Percentiles rank a stretch among this genome's conserved stretches.
Conservation (phyloP, 1,284 basidiomycete genomes). For the Albatrellus sp. region DNA sequence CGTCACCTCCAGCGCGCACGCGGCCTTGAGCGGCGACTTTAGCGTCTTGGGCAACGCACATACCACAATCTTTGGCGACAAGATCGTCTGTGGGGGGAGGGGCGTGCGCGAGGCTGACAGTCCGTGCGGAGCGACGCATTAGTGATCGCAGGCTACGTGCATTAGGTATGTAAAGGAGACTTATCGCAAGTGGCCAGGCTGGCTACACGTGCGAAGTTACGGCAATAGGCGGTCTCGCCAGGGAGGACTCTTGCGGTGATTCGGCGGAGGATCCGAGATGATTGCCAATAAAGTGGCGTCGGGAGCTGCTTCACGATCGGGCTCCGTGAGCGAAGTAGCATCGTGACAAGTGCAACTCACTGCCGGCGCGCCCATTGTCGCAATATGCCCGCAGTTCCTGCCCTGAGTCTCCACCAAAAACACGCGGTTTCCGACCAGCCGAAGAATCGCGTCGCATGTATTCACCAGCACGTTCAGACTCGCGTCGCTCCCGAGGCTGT, state of each 20-base stretch:
- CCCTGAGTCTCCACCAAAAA: conserved; percentile 99
- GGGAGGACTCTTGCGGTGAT: conserved; percentile 53
- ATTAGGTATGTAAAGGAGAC: too few relatives aligned
- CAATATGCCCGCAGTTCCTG: conserved; percentile 92
- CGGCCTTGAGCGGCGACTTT: conserved; percentile 21
- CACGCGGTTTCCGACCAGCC: conserved; percentile 87
- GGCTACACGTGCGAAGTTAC: conserved; percentile 8
- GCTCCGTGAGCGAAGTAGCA: too few relatives aligned
- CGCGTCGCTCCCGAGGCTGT: conserved; percentile 90
- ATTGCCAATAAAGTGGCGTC: conserved; percentile 15
- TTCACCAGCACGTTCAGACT: conserved; percentile 95
- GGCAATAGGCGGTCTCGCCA: conserved; percentile 19
- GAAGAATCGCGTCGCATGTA: conserved; percentile 94
- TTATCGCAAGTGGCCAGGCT: conserved; percentile 6
- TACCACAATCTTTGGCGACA: conserved; percentile 11
- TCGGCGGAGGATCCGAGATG: conserved; percentile 33
- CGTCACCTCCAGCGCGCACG: conserved; percentile 19
- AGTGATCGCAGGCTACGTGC: too few relatives aligned
- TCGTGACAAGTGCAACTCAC: conserved; percentile 32
- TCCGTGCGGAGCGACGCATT: conserved; percentile 37
- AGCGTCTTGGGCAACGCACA: conserved; percentile 28
- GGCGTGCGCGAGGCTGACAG: conserved; percentile 21
- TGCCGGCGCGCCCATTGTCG: conserved; percentile 89
- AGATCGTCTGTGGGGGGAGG: conserved; percentile 15
- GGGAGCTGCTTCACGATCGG: conserved; percentile 23